These are phyloP conservation scores for Selaginella moellendorffii DNA, from an alignment of 75 land plant species.

Conservation along the genomic window DNA sequence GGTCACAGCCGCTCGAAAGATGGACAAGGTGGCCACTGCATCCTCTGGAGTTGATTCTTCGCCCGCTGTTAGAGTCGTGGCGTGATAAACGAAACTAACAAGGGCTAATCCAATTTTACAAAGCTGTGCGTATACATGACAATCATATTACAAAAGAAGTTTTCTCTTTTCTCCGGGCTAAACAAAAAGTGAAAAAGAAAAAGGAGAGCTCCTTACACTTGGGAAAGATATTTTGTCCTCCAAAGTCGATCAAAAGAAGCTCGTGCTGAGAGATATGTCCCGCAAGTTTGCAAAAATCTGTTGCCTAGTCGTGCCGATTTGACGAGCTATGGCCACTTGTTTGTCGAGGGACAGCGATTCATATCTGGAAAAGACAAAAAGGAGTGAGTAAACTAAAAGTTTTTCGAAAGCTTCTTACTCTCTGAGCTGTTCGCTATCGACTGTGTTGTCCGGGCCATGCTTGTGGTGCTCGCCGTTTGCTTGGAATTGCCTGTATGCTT, in stretches of 20 bases:
- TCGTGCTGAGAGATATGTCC: conserved; percentile 62
- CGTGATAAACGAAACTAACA: too few species aligned
- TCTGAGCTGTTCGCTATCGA: conserved; percentile 80
- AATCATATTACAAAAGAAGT: too few species aligned
- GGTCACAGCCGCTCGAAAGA: conserved; percentile 6
- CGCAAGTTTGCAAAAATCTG: conserved; percentile 73
- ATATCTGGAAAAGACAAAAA: conserved; percentile 41
- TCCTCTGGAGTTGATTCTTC: not conserved
- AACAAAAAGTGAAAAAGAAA: not conserved
- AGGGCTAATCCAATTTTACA: too few species aligned
- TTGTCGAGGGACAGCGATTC: conserved; percentile 71
- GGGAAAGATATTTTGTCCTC: not conserved
- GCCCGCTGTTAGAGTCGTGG: not conserved
- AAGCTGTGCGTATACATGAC: too few species aligned
- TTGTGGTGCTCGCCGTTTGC: conserved; percentile 73
- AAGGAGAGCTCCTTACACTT: not conserved
- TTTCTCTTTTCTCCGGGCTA: too few species aligned
- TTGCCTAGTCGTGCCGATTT: conserved; percentile 66
- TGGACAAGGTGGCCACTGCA: not conserved
- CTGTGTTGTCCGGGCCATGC: conserved; percentile 91
- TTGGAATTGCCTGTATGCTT: conserved; percentile 67
- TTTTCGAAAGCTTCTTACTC: conserved; percentile 31
- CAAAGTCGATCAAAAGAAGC: conserved; percentile 44
- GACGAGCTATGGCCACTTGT: conserved; percentile 81
- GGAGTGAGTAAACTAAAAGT: not conserved